Conservation (phyloP, 1,139 yeast genomes). For the Protomyces arabidopsidicola region DNA sequence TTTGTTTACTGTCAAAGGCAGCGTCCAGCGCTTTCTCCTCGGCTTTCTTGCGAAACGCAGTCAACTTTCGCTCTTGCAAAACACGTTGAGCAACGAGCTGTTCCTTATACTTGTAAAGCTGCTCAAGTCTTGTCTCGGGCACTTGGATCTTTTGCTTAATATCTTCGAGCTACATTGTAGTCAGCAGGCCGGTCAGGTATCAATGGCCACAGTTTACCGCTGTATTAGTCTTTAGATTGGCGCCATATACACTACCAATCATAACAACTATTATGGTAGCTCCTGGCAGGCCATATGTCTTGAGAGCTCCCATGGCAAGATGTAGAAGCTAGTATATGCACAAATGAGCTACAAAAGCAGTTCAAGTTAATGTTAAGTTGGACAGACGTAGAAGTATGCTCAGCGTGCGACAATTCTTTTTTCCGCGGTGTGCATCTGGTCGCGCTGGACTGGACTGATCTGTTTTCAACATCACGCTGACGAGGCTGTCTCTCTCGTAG, state of each 20-base stretch:
- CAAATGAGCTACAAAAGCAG: no score
- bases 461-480: background rate
- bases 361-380: no score
- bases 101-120: constrained; percentile 7
- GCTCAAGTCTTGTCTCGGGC: background rate
- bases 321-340: background rate
- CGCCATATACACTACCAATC: constrained; percentile 21
- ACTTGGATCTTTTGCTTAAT: constrained; percentile 2
- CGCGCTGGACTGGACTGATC: no score
- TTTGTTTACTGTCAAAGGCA: no score
- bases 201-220: background rate
- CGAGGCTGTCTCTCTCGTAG: background rate
- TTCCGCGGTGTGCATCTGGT: no score
- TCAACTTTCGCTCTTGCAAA: constrained; percentile 13
- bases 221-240: constrained; percentile 3
- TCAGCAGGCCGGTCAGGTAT: background rate
- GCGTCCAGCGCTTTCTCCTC: background rate
- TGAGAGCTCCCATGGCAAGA: background rate
- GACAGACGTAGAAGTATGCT: no score
- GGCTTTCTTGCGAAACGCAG: background rate
- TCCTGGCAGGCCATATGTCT: constrained; percentile 6
- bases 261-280: constrained; percentile 16
- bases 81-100: constrained; percentile 14
- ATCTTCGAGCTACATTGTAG: background rate
- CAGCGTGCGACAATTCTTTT: no score